Evolutionary conservation across 345 rosid species (phyloP).

Genomic region (Erysimum cheiranthoides): DNA sequence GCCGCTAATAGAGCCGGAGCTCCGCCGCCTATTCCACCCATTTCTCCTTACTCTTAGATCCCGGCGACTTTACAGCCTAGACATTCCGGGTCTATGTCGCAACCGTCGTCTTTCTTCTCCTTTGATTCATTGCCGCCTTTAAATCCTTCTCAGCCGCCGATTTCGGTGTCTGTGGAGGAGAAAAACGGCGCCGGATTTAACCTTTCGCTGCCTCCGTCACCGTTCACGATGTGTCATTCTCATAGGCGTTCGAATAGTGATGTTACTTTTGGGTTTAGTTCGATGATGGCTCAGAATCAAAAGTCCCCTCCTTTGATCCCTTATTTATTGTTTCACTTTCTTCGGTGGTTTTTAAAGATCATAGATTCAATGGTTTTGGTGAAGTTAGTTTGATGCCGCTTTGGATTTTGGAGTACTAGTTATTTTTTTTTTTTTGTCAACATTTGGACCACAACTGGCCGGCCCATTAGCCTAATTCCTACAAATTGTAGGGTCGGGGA

Average conservation of each 20-base stretch:
- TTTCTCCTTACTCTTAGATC: constrained; percentile 49
- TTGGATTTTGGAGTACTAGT: no score
- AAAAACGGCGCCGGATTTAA: constrained; percentile 56
- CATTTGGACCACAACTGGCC: no score
- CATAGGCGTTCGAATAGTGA: constrained; percentile 92
- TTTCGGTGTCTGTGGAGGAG: constrained; percentile 73
- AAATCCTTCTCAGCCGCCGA: constrained; percentile 52
- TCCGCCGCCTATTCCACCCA: constrained; percentile 46
- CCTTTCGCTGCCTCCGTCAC: constrained; percentile 70
- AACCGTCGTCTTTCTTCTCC: constrained; percentile 59
- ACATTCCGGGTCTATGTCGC: constrained; percentile 69
- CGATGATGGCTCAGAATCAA: constrained; percentile 49
- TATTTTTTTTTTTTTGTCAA: no score
- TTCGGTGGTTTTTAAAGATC: no score
- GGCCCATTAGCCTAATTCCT: no score
- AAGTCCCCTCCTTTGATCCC: constrained; percentile 67
- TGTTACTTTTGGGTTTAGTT: constrained; percentile 72
- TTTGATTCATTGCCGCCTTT: constrained; percentile 68
- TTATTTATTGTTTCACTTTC: no score
- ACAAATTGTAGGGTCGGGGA: no score
- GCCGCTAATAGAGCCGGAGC: constrained; percentile 47
- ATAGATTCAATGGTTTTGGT: no score
- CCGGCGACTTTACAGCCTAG: constrained; percentile 51
- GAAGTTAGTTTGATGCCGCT: no score
- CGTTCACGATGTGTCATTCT: constrained; percentile 57